Evolutionary conservation across 2,329 filamentous ascomycete species (phyloP).

Genomic region (Diaporthe citri): DNA sequence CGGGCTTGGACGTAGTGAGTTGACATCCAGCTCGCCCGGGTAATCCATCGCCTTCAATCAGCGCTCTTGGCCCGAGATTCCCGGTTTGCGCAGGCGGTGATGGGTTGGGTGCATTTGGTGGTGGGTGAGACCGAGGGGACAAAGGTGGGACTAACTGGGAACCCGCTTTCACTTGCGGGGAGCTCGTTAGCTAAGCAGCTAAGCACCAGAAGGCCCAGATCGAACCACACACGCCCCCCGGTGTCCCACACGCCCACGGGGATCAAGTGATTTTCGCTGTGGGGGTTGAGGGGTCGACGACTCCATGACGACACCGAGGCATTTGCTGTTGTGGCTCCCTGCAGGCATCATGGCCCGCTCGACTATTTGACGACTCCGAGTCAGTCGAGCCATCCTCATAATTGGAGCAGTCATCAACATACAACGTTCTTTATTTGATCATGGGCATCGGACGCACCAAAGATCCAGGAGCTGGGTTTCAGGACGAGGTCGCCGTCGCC

Average conservation of each 20-base stretch:
- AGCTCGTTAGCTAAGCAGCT: not conserved
- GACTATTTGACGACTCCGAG: not conserved
- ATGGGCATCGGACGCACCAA: not conserved
- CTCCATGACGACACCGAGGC: not conserved
- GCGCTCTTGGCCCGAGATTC: not conserved
- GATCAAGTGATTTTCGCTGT: not conserved
- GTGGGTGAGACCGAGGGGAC: not conserved
- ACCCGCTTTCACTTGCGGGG: not conserved
- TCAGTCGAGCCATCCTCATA: not conserved
- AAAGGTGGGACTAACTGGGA: not conserved
- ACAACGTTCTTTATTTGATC: not conserved
- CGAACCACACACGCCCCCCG: not conserved
- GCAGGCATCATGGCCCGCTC: not conserved
- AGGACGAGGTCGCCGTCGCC: not conserved
- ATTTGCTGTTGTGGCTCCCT: not conserved
- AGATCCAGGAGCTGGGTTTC: not conserved
- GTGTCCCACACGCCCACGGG: conserved; percentile 3
- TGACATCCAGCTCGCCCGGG: too few species aligned
- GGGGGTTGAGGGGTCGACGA: not conserved
- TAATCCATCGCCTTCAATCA: not conserved
- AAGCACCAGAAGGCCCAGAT: not conserved
- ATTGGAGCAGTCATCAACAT: not conserved
- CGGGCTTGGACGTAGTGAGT: too few species aligned
- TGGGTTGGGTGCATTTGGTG: not conserved
- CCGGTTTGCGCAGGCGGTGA: not conserved